Base-by-base conservation (phyloP, 768 basidiomycete genomes). In the Boletus rex-veris region DNA sequence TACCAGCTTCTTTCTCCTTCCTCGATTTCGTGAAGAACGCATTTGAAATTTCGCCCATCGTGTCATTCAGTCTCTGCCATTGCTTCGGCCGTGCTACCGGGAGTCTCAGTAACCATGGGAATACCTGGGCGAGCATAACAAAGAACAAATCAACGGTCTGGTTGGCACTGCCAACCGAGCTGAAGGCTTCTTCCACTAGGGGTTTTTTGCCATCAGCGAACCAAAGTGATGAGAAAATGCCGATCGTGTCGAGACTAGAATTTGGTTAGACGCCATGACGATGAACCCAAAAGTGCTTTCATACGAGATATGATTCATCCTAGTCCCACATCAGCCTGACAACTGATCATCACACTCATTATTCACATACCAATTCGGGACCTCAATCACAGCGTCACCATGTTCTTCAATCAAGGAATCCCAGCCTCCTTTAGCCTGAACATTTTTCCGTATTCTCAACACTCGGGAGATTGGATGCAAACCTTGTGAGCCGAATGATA, bases 191-290 rank as follows among this genome's bases (percentile, higher is more conserved):
- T 3, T 63, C 59, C 9, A 73, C 69, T 0, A 63, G 42, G 7
- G 64, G 46, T 4, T 19, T 37, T 52, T 73, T 68, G 14, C 77
- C 76, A 2, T 72, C 16, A 80, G 66, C 0, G 75, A 62, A 9
- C 71, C 71, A 53, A 79, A 79, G 56, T 77, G 69, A 60, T 77
- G 74, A 7, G 75, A 72, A 59, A 79, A 77, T 72, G 10, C 78
- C 76, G 45, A 77, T 71, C 44, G 68, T 72, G 58, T 80, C 78
- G 4, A 79, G 65, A 2, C 76, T 77, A 45, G 2, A 16, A 43
- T 24, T 16, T 14, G 10, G 5, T 45, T 12, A 45, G 42, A 14
- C 8, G 6, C 0, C 5, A 9, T 5, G 7, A 31, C 5, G 18
- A 37, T 26, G 10, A 24, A 26, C 16, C 10, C 8, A 16, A 47